Evolutionary conservation across 2,329 filamentous ascomycete species (phyloP), one percentile per base, ranked within the genome.

Genomic region (Ophiocordyceps sinensis): DNA sequence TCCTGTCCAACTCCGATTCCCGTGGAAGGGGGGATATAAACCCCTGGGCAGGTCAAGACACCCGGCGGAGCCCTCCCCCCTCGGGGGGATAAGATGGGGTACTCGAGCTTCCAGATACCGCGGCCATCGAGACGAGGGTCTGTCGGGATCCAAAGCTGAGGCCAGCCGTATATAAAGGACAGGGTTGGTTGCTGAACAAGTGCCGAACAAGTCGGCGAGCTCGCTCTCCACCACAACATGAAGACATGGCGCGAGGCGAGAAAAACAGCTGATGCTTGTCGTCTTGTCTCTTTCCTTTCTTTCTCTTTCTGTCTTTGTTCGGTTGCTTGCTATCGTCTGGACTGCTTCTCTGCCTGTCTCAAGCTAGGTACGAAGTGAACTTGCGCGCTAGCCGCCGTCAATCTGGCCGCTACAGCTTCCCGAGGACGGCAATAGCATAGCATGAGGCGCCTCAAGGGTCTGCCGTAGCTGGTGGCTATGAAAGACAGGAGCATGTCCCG

Each of bases 281-380:
- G 64, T 61, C 61, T 60, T 57, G 61, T 44, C 37, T 53, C 47
- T 57, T 63, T 21, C 41, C 42, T 36, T 38, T n/a, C 11, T 39
- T 32, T 21, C 41, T 40, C 39, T 44, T 37, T 45, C 41, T 46
- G 40, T 42, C 39, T 46, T 37, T 41, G 64, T 41, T 43, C 64
- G 59, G 66, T 61, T 67, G 79, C 75, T 81, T 28, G 79, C 80
- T 83, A 84, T 77, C 77, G 73, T 78, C 73, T 75, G 76, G 75
- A 54, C 55, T 61, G 38, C 49, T 59, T 48, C 42, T 56, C 51
- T 57, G 54, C 55, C 55, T 60, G 56, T 58, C 50, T 60, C 62
- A 63, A 63, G 62, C 78, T 83, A 82, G 75, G 73, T 75, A 75
- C 73, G 73, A 75, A 74, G 71, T 76, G 66, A 66, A 66, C 64